Evolutionary conservation across 1,284 basidiomycete genomes (phyloP).

Genomic region (Spongiforma sp.): DNA sequence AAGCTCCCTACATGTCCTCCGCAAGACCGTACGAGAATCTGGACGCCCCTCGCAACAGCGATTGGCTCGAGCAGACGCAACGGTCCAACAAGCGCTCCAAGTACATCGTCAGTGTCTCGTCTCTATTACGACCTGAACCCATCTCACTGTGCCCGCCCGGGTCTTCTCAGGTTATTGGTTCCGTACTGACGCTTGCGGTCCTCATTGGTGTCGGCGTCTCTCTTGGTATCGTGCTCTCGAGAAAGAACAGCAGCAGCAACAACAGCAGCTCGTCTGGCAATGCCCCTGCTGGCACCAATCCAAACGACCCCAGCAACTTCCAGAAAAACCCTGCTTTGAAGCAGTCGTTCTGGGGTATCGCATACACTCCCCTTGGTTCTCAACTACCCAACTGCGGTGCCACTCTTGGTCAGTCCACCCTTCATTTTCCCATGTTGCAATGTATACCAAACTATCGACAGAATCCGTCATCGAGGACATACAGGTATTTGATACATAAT

Average conservation of each 20-base stretch:
- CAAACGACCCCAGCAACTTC: conserved; percentile 70
- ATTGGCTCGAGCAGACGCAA: conserved; percentile 39
- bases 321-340: conserved; percentile 63
- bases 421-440: neutral
- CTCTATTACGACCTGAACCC: neutral
- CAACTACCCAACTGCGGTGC: conserved; percentile 57
- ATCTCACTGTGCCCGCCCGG: too few species aligned
- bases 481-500: conserved; percentile 40
- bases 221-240: conserved; percentile 40
- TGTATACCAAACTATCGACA: conserved; percentile 23
- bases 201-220: conserved; percentile 37
- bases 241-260: conserved; percentile 26
- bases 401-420: conserved; percentile 44
- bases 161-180: conserved; percentile 39
- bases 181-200: conserved; percentile 29
- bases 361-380: conserved; percentile 70
- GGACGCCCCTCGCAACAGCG: conserved; percentile 33
- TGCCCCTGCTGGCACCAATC: conserved; percentile 46
- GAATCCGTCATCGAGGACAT: conserved; percentile 55
- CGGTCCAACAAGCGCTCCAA: conserved; percentile 37
- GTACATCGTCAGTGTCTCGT: conserved; percentile 32
- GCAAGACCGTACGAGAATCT: conserved; percentile 30
- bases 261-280: conserved; percentile 1
- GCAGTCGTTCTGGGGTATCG: conserved; percentile 73
- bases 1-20: conserved; percentile 36